These are phyloP conservation scores for Tranzscheliella williamsii DNA, from an alignment of 1,284 basidiomycete species.

Conservation along the genomic window DNA sequence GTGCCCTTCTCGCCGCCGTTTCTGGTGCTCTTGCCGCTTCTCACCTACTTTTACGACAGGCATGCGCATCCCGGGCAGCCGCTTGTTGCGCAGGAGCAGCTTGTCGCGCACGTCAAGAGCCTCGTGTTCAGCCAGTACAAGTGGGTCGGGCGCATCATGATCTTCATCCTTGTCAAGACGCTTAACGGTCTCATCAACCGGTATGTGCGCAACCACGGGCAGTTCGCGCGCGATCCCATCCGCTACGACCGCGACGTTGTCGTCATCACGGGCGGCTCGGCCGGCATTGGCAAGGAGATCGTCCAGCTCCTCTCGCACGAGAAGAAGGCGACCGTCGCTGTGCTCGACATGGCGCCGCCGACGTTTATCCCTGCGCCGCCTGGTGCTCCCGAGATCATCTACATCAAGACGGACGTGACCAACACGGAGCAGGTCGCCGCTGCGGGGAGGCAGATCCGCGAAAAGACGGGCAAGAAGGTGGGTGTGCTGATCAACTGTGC, in stretches of 20 bases:
- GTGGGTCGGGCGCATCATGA: constrained; percentile 42
- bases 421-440: constrained; percentile 42
- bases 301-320: constrained; percentile 51
- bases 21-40: constrained; percentile 43
- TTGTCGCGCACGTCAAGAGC: constrained; percentile 10
- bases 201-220: constrained; percentile 46
- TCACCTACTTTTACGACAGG: constrained; percentile 41
- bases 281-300: constrained; percentile 57
- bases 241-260: constrained; percentile 54
- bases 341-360: constrained; percentile 56
- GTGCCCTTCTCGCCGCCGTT: constrained; percentile 50
- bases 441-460: constrained; percentile 46
- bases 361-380: constrained; percentile 48
- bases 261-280: constrained; percentile 57
- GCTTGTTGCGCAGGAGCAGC: constrained; percentile 3
- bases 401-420: constrained; percentile 57
- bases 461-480: constrained; percentile 35
- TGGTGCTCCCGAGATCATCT: constrained; percentile 56
- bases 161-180: constrained; percentile 43
- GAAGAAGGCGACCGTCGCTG: constrained; percentile 51
- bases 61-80: constrained; percentile 6
- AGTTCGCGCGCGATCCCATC: constrained; percentile 40
- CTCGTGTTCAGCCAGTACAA: constrained; percentile 45
- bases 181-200: constrained; percentile 46
- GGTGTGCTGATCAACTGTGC: constrained; percentile 56